Base-by-base conservation (phyloP, 495 filamentous ascomycete genomes). In the Daldinia grandis region DNA sequence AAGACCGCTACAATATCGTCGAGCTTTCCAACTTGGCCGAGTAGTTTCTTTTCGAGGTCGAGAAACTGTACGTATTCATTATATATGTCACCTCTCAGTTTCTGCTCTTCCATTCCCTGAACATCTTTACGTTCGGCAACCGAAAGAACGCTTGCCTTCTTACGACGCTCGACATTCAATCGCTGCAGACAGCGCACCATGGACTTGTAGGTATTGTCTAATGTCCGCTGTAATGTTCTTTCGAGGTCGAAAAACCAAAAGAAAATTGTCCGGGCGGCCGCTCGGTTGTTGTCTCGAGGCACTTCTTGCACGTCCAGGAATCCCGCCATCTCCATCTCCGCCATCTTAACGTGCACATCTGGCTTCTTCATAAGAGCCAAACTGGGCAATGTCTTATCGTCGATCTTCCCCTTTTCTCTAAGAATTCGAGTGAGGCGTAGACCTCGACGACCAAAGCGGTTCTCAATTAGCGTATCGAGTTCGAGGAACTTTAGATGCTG, bases 251-350 rank as follows among this genome's bases (percentile, higher is more conserved):
- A 97, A 81, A 87, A 97, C 91, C 93, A 98, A 24, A 98, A 85
- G 76, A 91, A 98, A 38, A 95, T 88, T 1, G 93, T 94, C 35
- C 92, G 88, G 55, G 85, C 89, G 9, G 93, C 89, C 54, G 92
- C 87, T 2, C 93, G 89, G 55, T 89, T 90, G 54, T 84, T 85
- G 70, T 98, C 95, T 49, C 89, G 89, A 4, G 95, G 95, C 0
- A 98, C 90, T 81, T 99, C 95, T 76, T 98, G 96, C 9, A 94
- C 83, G 64, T 97, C 91, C 17, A 97, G 85, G 64, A 94, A 90
- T 4, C 95, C 95, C 27, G 87, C 86, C 71, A 89, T 87, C 66
- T 97, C 91, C 85, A 99, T 91, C 62, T 86, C 86, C 2, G 89
- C 87, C 73, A 98, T 88, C 64, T 92, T 89, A 60, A 90, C 86